Evolutionary conservation across 768 basidiomycete species (phyloP).

Genomic region (Crepidotus variabilis): DNA sequence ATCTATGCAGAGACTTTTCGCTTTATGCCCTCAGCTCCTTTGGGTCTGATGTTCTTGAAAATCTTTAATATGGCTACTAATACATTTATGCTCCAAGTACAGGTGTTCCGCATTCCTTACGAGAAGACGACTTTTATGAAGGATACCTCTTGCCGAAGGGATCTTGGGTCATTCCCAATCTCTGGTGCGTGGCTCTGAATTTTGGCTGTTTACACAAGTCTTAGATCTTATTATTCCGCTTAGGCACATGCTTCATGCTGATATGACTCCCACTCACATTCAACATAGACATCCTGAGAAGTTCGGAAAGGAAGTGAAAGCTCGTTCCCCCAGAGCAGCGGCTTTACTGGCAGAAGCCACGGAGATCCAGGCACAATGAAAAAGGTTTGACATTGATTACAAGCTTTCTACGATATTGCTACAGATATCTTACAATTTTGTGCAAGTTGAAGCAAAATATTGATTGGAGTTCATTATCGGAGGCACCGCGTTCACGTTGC

Average conservation of each 20-base stretch:
- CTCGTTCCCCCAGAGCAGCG: not conserved
- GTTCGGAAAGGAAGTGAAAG: too few relatives aligned
- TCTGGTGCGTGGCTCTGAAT: constrained; percentile 43
- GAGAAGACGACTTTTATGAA: constrained; percentile 23
- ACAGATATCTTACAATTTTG: too few relatives aligned
- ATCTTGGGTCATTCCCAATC: constrained; percentile 44
- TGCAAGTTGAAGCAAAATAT: too few relatives aligned
- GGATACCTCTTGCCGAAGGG: constrained; percentile 35
- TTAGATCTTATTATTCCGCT: not conserved
- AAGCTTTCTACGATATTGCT: too few relatives aligned
- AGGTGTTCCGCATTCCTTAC: constrained; percentile 17
- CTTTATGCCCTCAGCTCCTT: constrained; percentile 42
- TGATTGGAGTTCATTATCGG: too few relatives aligned
- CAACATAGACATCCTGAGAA: too few relatives aligned
- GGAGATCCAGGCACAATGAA: too few relatives aligned
- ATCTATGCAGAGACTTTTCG: constrained; percentile 43
- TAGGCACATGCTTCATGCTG: constrained; percentile 51
- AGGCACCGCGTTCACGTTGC: not conserved
- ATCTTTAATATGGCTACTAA: too few relatives aligned
- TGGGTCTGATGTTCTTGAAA: constrained; percentile 32
- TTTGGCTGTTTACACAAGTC: not conserved
- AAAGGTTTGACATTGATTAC: too few relatives aligned
- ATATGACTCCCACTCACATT: too few relatives aligned
- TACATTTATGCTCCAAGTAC: too few relatives aligned
- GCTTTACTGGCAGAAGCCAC: too few relatives aligned